phyloP scores from a whole-genome alignment of 129 eudicot species.

The Saposhnikovia divaricata region DNA sequence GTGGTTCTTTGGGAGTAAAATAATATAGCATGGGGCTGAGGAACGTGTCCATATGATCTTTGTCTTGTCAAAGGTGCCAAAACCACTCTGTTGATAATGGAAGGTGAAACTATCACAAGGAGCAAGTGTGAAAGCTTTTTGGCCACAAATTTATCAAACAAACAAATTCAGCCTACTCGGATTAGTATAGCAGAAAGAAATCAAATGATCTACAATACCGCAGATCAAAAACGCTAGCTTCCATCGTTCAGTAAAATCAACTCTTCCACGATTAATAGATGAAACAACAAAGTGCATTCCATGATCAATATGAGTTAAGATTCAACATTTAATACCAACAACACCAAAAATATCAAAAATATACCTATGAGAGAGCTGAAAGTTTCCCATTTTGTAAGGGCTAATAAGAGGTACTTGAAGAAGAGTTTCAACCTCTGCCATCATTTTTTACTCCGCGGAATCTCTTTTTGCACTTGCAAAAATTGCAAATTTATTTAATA shows the following conservation, averaged over 20 bases:
- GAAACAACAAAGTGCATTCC: background rate
- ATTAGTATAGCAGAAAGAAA: too few relatives aligned
- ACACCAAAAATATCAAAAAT: too few relatives aligned
- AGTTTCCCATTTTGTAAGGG: conserved; percentile 1
- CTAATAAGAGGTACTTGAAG: conserved; percentile 1
- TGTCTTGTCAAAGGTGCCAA: conserved; percentile 36
- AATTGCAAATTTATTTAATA: too few relatives aligned
- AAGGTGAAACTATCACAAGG: background rate
- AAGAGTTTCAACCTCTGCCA: background rate
- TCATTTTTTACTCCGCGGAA: background rate
- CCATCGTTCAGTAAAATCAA: too few relatives aligned
- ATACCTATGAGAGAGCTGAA: conserved; percentile 2
- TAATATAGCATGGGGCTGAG: conserved; percentile 32
- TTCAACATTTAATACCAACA: background rate
- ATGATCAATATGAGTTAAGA: background rate
- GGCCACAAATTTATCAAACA: too few relatives aligned
- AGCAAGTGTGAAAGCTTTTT: too few relatives aligned
- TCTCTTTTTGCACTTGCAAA: too few relatives aligned
- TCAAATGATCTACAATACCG: too few relatives aligned
- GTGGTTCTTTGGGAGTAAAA: conserved; percentile 39
- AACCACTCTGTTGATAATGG: conserved; percentile 21
- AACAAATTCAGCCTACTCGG: too few relatives aligned
- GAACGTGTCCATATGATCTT: conserved; percentile 26
- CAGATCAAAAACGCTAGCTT: too few relatives aligned
- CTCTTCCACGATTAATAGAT: background rate